Base-by-base conservation (phyloP, 1,284 basidiomycete species). In the Chalciporus sp. region DNA sequence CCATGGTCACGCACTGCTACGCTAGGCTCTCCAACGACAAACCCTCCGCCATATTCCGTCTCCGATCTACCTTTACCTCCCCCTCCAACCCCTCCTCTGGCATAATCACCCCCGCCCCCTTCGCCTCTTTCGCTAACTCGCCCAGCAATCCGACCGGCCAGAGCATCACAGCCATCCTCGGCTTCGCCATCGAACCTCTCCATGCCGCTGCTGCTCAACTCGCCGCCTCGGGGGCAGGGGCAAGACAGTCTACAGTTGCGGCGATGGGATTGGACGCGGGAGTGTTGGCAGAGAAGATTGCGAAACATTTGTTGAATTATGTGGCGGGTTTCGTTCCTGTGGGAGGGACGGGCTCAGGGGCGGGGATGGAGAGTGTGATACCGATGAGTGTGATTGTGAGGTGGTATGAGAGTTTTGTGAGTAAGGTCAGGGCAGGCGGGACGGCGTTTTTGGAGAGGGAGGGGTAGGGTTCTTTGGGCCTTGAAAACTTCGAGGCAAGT, bases 11-110 rank as follows among this genome's bases (percentile, higher is more conserved):
- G 12, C 10, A 27, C n/a, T 45, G 33, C 33, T 28, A 27, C 26
- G 9, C 44, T 60, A 95, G 93, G 78, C 78, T 97, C 35, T 94
- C 93, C 2, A 95, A 95, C 68, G 86, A 90, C 19, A 95, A 95
- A 67, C 94, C 94, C 0, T 95, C 92, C 1, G 88, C 93, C 1
- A 94, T 97, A 64, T 96, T 95, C 75, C 88, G 92, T 16, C 79
- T 96, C 16, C 83, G 88, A 9, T 86, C 81, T 47, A 84, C 79
- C 44, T 88, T 84, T 71, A 74, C 77, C n/a, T 69, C 81, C 9
- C 67, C 74, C 53, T 75, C 77, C 19, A 70, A 81, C 27, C 72
- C 79, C 45, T 57, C 75, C 56, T 63, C 82, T 35, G 64, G 76
- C 48, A 72, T 80, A 63, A 65, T 77, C 53, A 70, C 82, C 42